Conservation (phyloP, 73 alveolate genomes). For the Paramecium caudatum region DNA sequence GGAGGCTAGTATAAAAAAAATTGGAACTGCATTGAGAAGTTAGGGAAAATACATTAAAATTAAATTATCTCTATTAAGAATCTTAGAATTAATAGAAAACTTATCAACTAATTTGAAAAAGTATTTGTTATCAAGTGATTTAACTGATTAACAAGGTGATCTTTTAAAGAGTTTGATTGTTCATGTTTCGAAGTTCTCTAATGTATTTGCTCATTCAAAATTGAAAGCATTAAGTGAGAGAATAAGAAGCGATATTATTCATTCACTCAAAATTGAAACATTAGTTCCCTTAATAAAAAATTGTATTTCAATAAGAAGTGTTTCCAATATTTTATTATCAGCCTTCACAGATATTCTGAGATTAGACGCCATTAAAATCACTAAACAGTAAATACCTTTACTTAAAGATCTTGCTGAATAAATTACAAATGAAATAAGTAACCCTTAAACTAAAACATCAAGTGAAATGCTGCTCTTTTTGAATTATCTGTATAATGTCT, state of each 20-base stretch:
- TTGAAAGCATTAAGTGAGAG: conserved; percentile 34
- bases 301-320: conserved; percentile 16
- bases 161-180: conserved; percentile 26
- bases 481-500: not conserved
- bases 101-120: not conserved
- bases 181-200: conserved; percentile 20
- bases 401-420: not conserved
- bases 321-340: not conserved
- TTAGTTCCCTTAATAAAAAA: not conserved
- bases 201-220: conserved; percentile 46
- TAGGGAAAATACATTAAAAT: not conserved
- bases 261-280: conserved; percentile 9
- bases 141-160: not conserved
- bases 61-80: not conserved
- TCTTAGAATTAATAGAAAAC: not conserved
- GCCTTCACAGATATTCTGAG: conserved; percentile 15
- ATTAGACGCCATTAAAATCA: not conserved
- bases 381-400: not conserved
- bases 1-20: conserved; percentile 2
- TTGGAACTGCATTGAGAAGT: not conserved
- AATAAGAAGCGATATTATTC: conserved; percentile 18
- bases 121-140: conserved; percentile 7
- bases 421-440: not conserved
- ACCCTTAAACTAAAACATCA: not conserved
- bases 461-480: conserved; percentile 6